phyloP scores from a whole-genome alignment of 208 protist genomes.

The Perkinsela sp. region DNA sequence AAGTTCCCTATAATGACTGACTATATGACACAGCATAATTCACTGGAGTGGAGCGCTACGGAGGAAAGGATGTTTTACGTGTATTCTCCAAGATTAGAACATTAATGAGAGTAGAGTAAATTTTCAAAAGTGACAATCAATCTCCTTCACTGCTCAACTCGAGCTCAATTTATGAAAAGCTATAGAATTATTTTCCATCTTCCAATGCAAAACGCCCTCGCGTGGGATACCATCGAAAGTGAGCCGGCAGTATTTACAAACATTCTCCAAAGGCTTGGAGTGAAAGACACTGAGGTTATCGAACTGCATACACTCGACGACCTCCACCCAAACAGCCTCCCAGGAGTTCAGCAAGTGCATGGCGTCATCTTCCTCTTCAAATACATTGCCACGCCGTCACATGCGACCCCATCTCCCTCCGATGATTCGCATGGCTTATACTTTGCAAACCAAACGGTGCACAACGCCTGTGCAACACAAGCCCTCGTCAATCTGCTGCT shows the following conservation, averaged over 20 bases:
- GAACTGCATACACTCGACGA: constrained; percentile 70
- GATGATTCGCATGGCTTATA: constrained; percentile 34
- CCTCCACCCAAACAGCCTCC: constrained; percentile 8
- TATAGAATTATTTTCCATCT: too few species aligned
- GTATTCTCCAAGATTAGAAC: too few species aligned
- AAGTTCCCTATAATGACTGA: neutral
- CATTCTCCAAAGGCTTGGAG: constrained; percentile 71
- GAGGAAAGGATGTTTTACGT: neutral
- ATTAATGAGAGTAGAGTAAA: too few species aligned
- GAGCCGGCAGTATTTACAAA: constrained; percentile 89
- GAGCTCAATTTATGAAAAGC: too few species aligned
- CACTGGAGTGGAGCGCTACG: neutral
- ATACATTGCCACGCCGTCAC: constrained; percentile 16
- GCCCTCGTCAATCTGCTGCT: constrained; percentile 84
- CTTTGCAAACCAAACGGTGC: constrained; percentile 80
- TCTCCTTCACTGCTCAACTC: too few species aligned
- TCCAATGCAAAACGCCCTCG: neutral
- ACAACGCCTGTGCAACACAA: constrained; percentile 89
- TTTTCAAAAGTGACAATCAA: too few species aligned
- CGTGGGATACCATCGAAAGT: constrained; percentile 83
- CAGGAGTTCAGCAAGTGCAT: constrained; percentile 32
- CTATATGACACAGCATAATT: neutral
- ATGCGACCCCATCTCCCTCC: constrained; percentile 6
- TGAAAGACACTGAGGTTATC: constrained; percentile 74
- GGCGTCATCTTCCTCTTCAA: constrained; percentile 91